Evolutionary conservation across 2,329 filamentous ascomycete genomes (phyloP), one percentile per base, ranked within the genome.

Genomic region (Davidsoniella eucalypti): DNA sequence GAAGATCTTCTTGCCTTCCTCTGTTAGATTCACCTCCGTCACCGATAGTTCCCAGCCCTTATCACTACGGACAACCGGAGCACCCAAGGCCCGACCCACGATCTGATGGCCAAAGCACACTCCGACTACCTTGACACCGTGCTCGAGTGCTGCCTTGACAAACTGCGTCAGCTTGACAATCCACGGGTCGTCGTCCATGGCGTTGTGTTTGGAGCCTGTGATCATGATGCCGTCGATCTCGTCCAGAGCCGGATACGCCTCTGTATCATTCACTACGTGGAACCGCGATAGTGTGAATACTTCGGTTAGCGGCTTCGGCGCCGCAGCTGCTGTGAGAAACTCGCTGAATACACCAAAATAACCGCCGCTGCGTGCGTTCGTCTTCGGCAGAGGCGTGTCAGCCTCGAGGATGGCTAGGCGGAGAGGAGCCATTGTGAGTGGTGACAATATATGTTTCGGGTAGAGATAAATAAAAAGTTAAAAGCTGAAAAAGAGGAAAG

Each of bases 71-170:
- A 71, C 79, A 2, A 93, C 82, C 57, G 75, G 73, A 17, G 67
- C 73, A 3, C 78, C 84, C 56, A 88, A 61, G 1, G 85, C 84
- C 48, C 86, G 72, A 1, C 75, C 85, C 41, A 92, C 67, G 58
- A 94, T 87, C 67, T 94, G 86, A 62, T 93, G 87, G 4, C 87
- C 87, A 62, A 90, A 94, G 64, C 87, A 94, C 14, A 92, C 73
- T 9, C 86, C 87, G 14, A 94, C 70, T n/a, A 88, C 65, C 36
- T 78, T 74, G 6, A 92, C 75, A 23, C 72, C 68, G 55, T 81
- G 73, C 10, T 69, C 68, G 33, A 85, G 69, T 2, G 83, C 69
- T 5, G 65, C 57, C 55, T 71, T 67, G 47, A 75, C 77, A 59
- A 79, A 94, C 1, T 79, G 76, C 16, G 87, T 80, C 1, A 94